Percentiles rank a stretch among this genome's conserved stretches.
These are phyloP conservation scores for Conringia planisiliqua DNA, from an alignment of 345 rosid genomes.

Conservation along the genomic window DNA sequence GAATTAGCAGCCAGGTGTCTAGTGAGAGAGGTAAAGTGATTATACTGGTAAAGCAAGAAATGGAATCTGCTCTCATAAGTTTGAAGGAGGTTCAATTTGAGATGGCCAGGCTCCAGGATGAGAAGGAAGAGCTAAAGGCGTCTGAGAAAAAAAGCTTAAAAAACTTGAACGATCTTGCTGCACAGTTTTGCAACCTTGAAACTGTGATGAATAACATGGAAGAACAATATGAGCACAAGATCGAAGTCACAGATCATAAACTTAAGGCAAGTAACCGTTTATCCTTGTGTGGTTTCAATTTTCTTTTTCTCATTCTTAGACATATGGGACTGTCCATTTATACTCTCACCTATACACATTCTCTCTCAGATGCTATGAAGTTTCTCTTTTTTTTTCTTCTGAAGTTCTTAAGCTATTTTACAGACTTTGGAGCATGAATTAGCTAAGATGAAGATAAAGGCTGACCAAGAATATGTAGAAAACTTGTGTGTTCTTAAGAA, in stretches of 20 bases:
- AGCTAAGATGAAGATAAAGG: constrained; percentile 59
- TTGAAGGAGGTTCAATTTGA: constrained; percentile 68
- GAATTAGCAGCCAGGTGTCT: constrained; percentile 24
- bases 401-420: constrained; percentile 9
- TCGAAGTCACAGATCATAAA: constrained; percentile 46
- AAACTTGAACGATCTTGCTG: constrained; percentile 43
- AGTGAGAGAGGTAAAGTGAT: constrained; percentile 52
- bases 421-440: constrained; percentile 79
- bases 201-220: constrained; percentile 45
- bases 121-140: constrained; percentile 57
- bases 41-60: constrained; percentile 66
- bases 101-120: constrained; percentile 52
- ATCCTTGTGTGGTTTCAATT: neutral
- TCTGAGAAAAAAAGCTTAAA: constrained; percentile 54
- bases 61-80: constrained; percentile 71
- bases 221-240: constrained; percentile 46
- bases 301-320: neutral
- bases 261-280: constrained; percentile 32
- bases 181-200: constrained; percentile 50
- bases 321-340: neutral
- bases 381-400: constrained; percentile 4
- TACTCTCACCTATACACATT: constrained; percentile 6
- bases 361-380: neutral
- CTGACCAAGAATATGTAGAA: constrained; percentile 62
- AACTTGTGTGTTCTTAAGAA: constrained; percentile 65